Conservation (phyloP, 1,139 yeast genomes). For the Yamadazyma atmosphaerica region DNA sequence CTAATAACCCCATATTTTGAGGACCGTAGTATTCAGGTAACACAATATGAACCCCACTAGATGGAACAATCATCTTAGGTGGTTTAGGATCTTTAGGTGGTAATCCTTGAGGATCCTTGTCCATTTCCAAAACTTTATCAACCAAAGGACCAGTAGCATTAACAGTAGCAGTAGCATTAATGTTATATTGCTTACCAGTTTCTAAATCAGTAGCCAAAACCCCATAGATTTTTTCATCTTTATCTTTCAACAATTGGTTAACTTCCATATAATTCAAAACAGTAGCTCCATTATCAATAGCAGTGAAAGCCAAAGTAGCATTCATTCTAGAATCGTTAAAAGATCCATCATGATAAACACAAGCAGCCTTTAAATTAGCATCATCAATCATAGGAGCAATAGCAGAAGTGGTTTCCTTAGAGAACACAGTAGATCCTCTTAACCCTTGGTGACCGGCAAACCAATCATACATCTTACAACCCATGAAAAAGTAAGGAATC, state of each 20-base stretch:
- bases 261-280: constrained; percentile 87
- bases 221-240: constrained; percentile 62
- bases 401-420: constrained; percentile 66
- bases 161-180: constrained; percentile 73
- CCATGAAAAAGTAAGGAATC: constrained; percentile 89
- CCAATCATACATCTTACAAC: constrained; percentile 90
- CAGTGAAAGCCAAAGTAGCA: constrained; percentile 81
- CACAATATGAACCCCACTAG: constrained; percentile 91
- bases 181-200: constrained; percentile 59
- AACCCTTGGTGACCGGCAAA: constrained; percentile 90
- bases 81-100: constrained; percentile 52
- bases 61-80: constrained; percentile 87
- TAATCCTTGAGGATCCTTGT: constrained; percentile 64
- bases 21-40: constrained; percentile 94
- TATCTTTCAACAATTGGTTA: constrained; percentile 67
- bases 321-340: constrained; percentile 94
- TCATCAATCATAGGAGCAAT: constrained; percentile 88
- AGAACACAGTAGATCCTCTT: constrained; percentile 73
- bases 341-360: constrained; percentile 93
- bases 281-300: constrained; percentile 86
- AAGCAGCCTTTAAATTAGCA: constrained; percentile 79
- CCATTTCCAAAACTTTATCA: constrained; percentile 85
- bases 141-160: constrained; percentile 96
- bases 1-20: constrained; percentile 81
- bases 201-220: constrained; percentile 76